Evolutionary conservation across 495 filamentous ascomycete genomes (phyloP), one percentile per base, ranked within the genome.

Genomic region (Lasiosphaeriaceae sp.): DNA sequence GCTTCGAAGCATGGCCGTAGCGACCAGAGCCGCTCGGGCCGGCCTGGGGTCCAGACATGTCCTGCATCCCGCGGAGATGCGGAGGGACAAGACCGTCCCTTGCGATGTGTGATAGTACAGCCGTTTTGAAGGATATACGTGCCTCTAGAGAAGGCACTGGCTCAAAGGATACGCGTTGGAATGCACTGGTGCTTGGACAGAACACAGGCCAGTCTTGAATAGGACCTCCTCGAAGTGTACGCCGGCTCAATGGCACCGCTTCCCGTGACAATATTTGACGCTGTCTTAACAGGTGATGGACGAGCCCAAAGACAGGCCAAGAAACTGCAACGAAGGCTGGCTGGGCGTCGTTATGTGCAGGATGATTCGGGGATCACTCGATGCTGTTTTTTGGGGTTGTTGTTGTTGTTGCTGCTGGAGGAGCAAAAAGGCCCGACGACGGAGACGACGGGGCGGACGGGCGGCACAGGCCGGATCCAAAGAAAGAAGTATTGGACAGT

Each of bases 41-140:
- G 71, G 77, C 78, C 66, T 83, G 77, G 50, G 78, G 70, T 68
- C 77, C 78, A 70, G 90, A 84, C 73, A 84, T 83, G 68, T 86
- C 83, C 84, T 94, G 90, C 91, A 96, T 96, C 77, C 83, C 86
- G 77, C 90, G 82, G 71, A 87, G 81, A 79, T 89, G 86, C 73
- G 86, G 83, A 68, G 85, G 84, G 85, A 87, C 83, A 77, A 86
- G 79, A 70, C 74, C 83, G 86, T 90, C 88, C 87, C 84, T 79
- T 71, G 78, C 70, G 66, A 77, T 74, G 70, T 82, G 80, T 65
- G 84, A 84, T 77, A 87, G 71, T 63, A 86, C 80, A 75, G 84
- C 86, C 85, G 85, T 87, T 76, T 78, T 87, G 83, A 80, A 74
- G 73, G 71, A 79, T 82, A 31, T 80, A 75, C 66, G 78, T 80